Evolutionary conservation across 192 early-diverging fungal genomes (phyloP).

Genomic region (Umbelopsis ramanniana): DNA sequence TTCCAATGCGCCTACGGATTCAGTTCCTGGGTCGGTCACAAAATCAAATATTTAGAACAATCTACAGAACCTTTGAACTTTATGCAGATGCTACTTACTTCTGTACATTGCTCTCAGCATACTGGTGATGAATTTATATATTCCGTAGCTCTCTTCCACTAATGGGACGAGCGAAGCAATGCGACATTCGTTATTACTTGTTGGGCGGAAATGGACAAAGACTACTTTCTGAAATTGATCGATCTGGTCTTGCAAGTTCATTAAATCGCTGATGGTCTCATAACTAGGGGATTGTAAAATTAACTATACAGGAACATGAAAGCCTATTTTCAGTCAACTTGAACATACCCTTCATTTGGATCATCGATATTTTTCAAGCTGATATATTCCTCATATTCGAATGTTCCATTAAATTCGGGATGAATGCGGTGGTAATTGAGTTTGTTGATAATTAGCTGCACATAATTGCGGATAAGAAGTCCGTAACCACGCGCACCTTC

Average conservation of each 20-base stretch:
- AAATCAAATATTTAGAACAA: neutral
- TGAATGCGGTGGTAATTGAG: conserved; percentile 90
- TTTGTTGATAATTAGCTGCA: conserved; percentile 88
- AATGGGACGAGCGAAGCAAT: conserved; percentile 96
- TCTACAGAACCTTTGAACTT: neutral
- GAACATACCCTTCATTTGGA: conserved; percentile 90
- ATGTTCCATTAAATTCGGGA: conserved; percentile 92
- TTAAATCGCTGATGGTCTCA: conserved; percentile 94
- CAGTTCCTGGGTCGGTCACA: conserved; percentile 44
- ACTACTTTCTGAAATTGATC: conserved; percentile 91
- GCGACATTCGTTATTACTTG: conserved; percentile 91
- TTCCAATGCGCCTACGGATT: conserved; percentile 84
- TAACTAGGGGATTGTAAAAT: conserved; percentile 55
- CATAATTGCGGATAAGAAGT: conserved; percentile 86
- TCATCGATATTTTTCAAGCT: conserved; percentile 93
- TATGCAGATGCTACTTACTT: conserved; percentile 51
- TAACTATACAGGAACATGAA: neutral
- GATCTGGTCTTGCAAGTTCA: conserved; percentile 90
- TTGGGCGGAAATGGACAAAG: conserved; percentile 79
- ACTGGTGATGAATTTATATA: conserved; percentile 93
- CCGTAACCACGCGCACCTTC: conserved; percentile 70
- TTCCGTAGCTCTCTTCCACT: conserved; percentile 93
- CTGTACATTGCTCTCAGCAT: conserved; percentile 97
- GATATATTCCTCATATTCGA: conserved; percentile 98
- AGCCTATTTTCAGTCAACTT: neutral